phyloP scores from a whole-genome alignment of 768 basidiomycete genomes.

The Atractiella rhizophila region DNA sequence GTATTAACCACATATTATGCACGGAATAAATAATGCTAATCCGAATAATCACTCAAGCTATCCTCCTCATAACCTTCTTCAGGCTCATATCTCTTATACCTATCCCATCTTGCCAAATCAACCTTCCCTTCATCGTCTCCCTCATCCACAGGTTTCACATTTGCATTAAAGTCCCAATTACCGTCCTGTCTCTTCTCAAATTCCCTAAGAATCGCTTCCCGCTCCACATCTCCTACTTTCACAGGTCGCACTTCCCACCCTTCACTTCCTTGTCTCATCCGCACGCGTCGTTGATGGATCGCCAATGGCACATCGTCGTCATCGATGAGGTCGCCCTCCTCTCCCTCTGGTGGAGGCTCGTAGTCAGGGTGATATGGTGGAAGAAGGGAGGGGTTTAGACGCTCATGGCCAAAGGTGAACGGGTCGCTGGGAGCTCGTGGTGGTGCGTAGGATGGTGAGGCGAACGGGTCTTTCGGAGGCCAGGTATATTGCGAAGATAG shows the following conservation, averaged over 20 bases:
- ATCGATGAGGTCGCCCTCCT: conserved; percentile 2
- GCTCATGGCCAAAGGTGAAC: conserved; percentile 21
- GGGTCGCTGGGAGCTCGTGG: conserved; percentile 6
- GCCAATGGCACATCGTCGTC: conserved; percentile 8
- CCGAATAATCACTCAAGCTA: too few species aligned
- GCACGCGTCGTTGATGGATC: conserved; percentile 3
- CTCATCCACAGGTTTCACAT: too few species aligned
- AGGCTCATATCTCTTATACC: not conserved
- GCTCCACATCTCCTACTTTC: not conserved
- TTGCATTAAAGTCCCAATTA: too few species aligned
- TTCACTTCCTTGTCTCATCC: too few species aligned
- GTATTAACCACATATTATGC: too few species aligned
- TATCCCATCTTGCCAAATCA: not conserved
- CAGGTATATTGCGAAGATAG: conserved; percentile 9
- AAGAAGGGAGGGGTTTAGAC: conserved; percentile 19
- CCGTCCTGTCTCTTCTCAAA: not conserved
- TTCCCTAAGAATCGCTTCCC: not conserved
- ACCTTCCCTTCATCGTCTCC: not conserved
- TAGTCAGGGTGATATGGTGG: not conserved
- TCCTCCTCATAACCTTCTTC: not conserved
- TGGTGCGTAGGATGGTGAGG: not conserved
- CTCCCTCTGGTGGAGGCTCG: not conserved
- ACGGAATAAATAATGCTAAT: too few species aligned
- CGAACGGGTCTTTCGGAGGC: conserved; percentile 15
- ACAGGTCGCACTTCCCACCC: too few species aligned